Evolutionary conservation across 1,139 yeast genomes (phyloP).

Genomic region (Geotrichum reessii): DNA sequence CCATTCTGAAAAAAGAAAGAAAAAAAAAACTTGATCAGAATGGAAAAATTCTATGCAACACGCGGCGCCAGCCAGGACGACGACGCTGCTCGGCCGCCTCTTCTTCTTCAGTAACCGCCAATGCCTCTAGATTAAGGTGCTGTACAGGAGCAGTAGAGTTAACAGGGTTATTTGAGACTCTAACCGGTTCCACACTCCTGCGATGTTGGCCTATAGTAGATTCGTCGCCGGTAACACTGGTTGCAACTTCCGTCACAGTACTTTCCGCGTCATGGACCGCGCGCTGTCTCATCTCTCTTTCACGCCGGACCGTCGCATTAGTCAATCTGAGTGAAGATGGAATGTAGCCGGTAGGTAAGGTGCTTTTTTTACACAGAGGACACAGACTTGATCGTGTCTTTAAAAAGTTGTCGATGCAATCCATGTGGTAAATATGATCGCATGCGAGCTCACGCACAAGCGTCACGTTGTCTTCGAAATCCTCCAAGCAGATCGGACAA

Average conservation of each 20-base stretch:
- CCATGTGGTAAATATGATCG: conserved; percentile 28
- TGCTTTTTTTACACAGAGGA: conserved; percentile 29
- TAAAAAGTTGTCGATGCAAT: conserved; percentile 29
- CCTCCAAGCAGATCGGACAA: conserved; percentile 32
- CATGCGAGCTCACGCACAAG: conserved; percentile 29
- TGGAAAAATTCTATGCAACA: conserved; percentile 4
- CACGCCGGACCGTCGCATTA: conserved; percentile 29
- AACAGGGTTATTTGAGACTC: background rate
- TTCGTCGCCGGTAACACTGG: background rate
- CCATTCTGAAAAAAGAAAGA: background rate
- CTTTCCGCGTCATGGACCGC: background rate
- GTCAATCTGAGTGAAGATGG: conserved; percentile 26
- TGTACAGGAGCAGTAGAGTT: too few relatives aligned
- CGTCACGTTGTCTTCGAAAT: conserved; percentile 23
- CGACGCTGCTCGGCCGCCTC: conserved; percentile 1
- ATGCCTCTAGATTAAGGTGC: background rate
- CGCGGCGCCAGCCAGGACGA: conserved; percentile 8
- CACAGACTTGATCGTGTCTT: conserved; percentile 27
- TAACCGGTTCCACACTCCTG: background rate
- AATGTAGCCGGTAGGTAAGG: conserved; percentile 27
- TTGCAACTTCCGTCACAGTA: background rate
- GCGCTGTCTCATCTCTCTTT: conserved; percentile 23
- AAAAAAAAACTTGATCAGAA: background rate
- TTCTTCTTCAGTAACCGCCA: conserved; percentile 7
- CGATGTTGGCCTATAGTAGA: background rate